Conservation (phyloP, 2,329 filamentous ascomycete species). For the Aspergillus sp. region DNA sequence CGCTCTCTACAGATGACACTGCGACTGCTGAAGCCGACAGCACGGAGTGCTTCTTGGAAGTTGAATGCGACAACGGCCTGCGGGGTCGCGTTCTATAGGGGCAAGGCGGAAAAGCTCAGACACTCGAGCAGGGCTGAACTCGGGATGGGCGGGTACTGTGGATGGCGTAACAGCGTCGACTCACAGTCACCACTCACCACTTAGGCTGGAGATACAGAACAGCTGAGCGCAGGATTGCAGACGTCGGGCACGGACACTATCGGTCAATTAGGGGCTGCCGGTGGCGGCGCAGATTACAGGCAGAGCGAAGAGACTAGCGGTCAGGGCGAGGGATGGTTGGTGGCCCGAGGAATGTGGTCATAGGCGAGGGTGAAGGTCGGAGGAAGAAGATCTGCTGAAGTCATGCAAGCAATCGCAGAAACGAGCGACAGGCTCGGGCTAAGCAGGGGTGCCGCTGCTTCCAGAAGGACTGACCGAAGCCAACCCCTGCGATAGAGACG, state of each 20-base stretch:
- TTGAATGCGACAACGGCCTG: background rate
- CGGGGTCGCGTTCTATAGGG: background rate
- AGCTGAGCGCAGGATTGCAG: constrained; percentile 15
- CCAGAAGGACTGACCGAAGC: constrained; percentile 5
- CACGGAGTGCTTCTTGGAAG: background rate
- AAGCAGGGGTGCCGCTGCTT: constrained; percentile 10
- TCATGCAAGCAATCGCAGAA: constrained; percentile 16
- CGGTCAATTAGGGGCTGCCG: constrained; percentile 5
- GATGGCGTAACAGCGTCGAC: background rate
- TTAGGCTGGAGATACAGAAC: background rate
- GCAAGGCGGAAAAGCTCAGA: background rate
- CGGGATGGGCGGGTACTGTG: background rate
- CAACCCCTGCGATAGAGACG: background rate
- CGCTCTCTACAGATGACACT: background rate
- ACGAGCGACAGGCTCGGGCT: background rate
- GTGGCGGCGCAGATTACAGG: constrained; percentile 3
- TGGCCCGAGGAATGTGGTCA: constrained; percentile 6
- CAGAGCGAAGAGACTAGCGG: constrained; percentile 15
- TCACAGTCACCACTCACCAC: background rate
- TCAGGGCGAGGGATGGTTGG: constrained; percentile 12
- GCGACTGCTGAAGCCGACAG: background rate
- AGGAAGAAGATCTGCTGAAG: constrained; percentile 12
- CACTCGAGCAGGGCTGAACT: background rate
- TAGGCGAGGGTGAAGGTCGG: constrained; percentile 3
- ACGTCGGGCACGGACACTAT: constrained; percentile 25